Conservation (phyloP, 306 rosid species). For the Acmispon strigosus region DNA sequence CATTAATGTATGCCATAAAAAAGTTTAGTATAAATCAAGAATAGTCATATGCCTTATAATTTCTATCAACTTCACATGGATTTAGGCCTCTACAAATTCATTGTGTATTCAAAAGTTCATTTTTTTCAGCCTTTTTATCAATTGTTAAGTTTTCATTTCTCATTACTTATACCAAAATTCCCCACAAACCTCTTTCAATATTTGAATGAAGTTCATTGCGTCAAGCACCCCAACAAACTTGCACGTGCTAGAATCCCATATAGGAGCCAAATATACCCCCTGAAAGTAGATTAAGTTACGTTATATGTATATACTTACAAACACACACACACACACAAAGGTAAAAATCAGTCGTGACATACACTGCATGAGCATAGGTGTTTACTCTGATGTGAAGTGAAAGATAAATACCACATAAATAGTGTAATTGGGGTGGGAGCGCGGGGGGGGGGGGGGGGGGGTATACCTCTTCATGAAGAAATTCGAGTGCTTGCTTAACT, state of each 20-base stretch:
- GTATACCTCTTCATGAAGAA: conserved; percentile 48
- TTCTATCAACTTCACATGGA: conserved; percentile 1
- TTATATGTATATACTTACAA: neutral
- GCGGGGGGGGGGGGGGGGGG: no score
- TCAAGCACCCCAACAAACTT: conserved; percentile 58
- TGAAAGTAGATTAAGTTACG: conserved; percentile 28
- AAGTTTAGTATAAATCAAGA: conserved; percentile 1
- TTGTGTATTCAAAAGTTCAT: neutral
- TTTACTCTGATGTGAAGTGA: neutral
- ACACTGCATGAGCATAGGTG: neutral
- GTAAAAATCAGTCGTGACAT: conserved; percentile 14
- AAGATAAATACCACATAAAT: conserved; percentile 29
- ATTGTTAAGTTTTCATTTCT: neutral
- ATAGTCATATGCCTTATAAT: neutral
- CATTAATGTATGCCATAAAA: neutral
- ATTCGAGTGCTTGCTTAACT: conserved; percentile 55
- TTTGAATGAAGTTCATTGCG: conserved; percentile 51
- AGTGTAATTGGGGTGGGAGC: neutral
- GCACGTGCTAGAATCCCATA: conserved; percentile 48
- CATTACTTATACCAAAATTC: neutral
- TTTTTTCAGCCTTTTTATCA: neutral
- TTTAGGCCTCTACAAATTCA: neutral
- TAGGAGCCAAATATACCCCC: conserved; percentile 54
- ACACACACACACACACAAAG: neutral
- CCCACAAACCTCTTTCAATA: conserved; percentile 52